Evolutionary conservation across 352 stramenopile species (phyloP).

Genomic region (Phytophthora rubi): DNA sequence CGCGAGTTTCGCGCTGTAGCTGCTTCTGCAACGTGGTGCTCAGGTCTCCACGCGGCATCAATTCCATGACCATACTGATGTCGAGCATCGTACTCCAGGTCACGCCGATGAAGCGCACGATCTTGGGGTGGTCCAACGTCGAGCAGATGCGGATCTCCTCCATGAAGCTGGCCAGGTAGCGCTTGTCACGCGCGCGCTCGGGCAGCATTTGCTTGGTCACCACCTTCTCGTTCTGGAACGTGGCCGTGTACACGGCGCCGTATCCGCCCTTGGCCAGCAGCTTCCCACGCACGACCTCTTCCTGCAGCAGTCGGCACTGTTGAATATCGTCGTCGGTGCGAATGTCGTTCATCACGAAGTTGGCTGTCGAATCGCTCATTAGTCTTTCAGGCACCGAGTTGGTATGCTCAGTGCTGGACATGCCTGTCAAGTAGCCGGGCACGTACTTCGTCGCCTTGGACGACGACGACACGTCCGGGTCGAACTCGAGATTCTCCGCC

Average conservation of each 20-base stretch:
- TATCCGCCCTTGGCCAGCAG: conserved; percentile 64
- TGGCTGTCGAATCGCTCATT: conserved; percentile 24
- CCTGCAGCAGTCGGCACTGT: conserved; percentile 51
- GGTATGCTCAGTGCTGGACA: conserved; percentile 34
- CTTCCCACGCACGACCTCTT: conserved; percentile 52
- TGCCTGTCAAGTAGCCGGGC: conserved; percentile 22
- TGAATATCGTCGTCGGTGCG: conserved; percentile 68
- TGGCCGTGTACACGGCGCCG: conserved; percentile 62
- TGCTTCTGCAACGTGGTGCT: conserved; percentile 45
- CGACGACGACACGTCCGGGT: conserved; percentile 25
- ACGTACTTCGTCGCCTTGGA: conserved; percentile 43
- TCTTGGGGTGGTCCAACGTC: conserved; percentile 51
- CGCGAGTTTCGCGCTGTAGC: conserved; percentile 30
- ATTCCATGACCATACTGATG: conserved; percentile 60
- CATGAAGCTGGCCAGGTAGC: conserved; percentile 43
- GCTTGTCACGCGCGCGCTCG: conserved; percentile 39
- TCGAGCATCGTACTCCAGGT: conserved; percentile 63
- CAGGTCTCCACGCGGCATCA: conserved; percentile 53
- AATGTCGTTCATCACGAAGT: conserved; percentile 63
- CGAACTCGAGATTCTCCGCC: conserved; percentile 32
- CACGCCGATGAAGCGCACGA: conserved; percentile 58
- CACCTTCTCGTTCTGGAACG: conserved; percentile 47
- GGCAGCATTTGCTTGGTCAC: conserved; percentile 59
- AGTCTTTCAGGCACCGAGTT: conserved; percentile 28
- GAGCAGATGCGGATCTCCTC: conserved; percentile 54